These are phyloP conservation scores for Sporisorium scitamineum DNA, from an alignment of 1,284 basidiomycete genomes.

Conservation along the genomic window DNA sequence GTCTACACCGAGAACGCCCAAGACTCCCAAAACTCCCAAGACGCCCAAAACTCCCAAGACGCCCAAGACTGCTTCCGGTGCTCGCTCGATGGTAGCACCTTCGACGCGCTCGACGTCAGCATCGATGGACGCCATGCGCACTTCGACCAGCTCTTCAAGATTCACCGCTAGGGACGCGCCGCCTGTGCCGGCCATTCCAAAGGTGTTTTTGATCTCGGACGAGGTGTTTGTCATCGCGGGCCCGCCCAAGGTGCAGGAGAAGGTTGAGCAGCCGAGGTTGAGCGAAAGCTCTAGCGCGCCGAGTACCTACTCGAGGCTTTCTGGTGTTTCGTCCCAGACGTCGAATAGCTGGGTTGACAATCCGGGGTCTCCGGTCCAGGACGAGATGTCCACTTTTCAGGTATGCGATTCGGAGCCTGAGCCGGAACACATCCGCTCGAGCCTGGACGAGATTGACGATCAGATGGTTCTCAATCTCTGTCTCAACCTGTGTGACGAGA, in stretches of 20 bases:
- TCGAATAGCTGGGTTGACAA: conserved; percentile 22
- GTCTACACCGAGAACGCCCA: not conserved
- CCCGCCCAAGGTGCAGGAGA: not conserved
- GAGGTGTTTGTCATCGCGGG: conserved; percentile 29
- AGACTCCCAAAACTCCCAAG: not conserved
- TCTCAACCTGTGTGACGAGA: conserved; percentile 26
- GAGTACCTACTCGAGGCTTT: conserved; percentile 1
- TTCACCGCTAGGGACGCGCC: conserved; percentile 2
- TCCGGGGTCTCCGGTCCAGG: not conserved
- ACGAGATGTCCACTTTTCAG: not conserved
- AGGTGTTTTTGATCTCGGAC: conserved; percentile 20
- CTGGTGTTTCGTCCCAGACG: conserved; percentile 1
- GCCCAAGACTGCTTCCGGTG: conserved; percentile 2
- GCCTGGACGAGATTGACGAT: conserved; percentile 36
- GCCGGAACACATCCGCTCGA: conserved; percentile 13
- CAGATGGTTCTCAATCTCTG: conserved; percentile 27
- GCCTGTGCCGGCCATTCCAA: conserved; percentile 20
- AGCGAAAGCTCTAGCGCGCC: conserved; percentile 17
- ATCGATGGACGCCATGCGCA: not conserved
- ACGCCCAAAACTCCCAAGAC: conserved; percentile 8
- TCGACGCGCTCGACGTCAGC: conserved; percentile 2
- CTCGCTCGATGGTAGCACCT: not conserved
- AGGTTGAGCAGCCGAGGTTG: not conserved
- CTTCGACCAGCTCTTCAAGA: not conserved
- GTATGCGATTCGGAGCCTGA: not conserved